A percentile compares a stretch with the other conserved stretches of the same genome.
Conservation (phyloP, 805 yeast genomes). For the Candida cerambycidarum region DNA sequence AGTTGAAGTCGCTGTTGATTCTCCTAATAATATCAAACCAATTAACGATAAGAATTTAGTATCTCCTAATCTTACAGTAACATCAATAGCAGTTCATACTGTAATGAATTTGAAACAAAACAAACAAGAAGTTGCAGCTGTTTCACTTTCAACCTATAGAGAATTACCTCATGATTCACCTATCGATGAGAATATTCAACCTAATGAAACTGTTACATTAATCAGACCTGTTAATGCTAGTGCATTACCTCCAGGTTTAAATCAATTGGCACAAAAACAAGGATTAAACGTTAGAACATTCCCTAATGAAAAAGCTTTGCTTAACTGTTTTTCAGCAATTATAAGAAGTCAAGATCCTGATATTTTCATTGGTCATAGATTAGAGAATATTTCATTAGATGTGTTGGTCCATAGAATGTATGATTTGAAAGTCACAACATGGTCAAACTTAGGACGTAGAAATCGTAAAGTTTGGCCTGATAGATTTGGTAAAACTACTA, state of each 20-base stretch:
- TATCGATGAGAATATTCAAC: conserved; percentile 57
- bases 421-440: conserved; percentile 68
- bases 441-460: conserved; percentile 84
- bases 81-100: conserved; percentile 79
- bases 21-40: conserved; percentile 50
- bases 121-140: conserved; percentile 84
- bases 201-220: conserved; percentile 64
- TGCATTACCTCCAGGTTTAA: conserved; percentile 75
- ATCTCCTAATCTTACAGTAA: conserved; percentile 65
- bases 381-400: conserved; percentile 77
- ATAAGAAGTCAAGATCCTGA: conserved; percentile 84
- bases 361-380: conserved; percentile 80
- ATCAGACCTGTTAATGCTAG: conserved; percentile 73
- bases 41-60: conserved; percentile 36
- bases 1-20: conserved; percentile 62
- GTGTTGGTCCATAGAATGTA: conserved; percentile 79
- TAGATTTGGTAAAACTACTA: conserved; percentile 56
- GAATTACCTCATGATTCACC: conserved; percentile 76
- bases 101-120: conserved; percentile 70
- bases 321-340: conserved; percentile 71
- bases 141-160: conserved; percentile 71
- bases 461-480: conserved; percentile 77
- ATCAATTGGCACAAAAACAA: conserved; percentile 56
- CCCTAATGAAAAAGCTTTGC: conserved; percentile 70
- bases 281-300: conserved; percentile 55